Evolutionary conservation across 2,329 filamentous ascomycete species (phyloP), one percentile per base, ranked within the genome.

Genomic region (Sclerotinia glacialis): DNA sequence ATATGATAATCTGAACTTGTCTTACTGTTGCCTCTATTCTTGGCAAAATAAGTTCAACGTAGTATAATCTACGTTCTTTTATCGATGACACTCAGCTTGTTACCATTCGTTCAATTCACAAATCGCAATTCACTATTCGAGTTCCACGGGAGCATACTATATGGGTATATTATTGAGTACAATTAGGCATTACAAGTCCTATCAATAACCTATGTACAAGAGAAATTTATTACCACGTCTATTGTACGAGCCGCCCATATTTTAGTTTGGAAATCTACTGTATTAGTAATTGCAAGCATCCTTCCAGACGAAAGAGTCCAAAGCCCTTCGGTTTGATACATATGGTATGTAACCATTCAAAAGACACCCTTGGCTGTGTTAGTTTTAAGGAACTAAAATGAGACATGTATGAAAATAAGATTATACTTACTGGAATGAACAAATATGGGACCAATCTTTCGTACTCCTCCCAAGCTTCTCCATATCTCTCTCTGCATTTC

Each of bases 381-480:
- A 65, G 54, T 5, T 40, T 40, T 14, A 28, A 23, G 11, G 23
- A 40, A 31, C 46, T 28, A 28, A 7, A 21, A n/a, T n/a, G 6
- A 18, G 23, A n/a, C 11, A 40, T 44, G 14, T 18, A n/a, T 18
- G 8, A 21, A 3, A 50, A 40, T n/a, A 11, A 31, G 18, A 8
- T 8, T 21, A 2, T 18, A 78, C 80, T 76, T 74, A 83, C 82
- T 47, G 92, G 92, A 80, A 96, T 92, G 77, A 96, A 95, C 65
- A 95, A 81, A 77, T 93, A 94, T 50, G 92, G 92, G 64, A 94
- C 91, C 78, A 83, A 83, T 79, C 83, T 86, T 82, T 91, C 89
- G 76, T 96, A 96, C 81, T 94, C 88, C 55, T 80, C 79, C 92
- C 92, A 96, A 16, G 89, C 87, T 71, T 92, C 88, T 28, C 91